phyloP scores from a whole-genome alignment of 768 basidiomycete genomes.

The Mycena amicta region DNA sequence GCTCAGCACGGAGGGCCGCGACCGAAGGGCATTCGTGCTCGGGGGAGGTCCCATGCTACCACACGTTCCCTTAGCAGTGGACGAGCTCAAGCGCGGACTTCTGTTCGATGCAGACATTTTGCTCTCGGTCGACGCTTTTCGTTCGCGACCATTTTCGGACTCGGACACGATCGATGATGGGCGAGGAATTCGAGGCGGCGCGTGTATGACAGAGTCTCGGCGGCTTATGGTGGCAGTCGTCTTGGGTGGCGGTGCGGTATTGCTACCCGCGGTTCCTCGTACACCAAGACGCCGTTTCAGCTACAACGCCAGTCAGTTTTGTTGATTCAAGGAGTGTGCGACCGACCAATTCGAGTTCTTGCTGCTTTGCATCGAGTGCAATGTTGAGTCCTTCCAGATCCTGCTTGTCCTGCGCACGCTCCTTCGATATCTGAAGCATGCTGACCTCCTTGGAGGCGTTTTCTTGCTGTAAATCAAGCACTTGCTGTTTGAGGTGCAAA shows the following conservation, averaged over 20 bases:
- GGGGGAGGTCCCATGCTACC: slow-evolving; percentile 56
- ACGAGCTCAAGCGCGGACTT: slow-evolving; percentile 37
- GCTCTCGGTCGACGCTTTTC: slow-evolving; percentile 28
- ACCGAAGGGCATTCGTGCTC: too few relatives aligned
- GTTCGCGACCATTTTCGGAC: slow-evolving; percentile 33
- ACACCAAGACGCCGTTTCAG: slow-evolving; percentile 67
- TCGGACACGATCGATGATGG: slow-evolving; percentile 62
- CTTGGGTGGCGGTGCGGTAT: slow-evolving; percentile 51
- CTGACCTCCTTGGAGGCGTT: slow-evolving; percentile 84
- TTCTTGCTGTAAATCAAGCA: slow-evolving; percentile 73
- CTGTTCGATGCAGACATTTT: slow-evolving; percentile 48
- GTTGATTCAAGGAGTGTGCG: slow-evolving; percentile 1
- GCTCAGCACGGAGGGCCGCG: slow-evolving; percentile 38
- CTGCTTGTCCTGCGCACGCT: slow-evolving; percentile 67
- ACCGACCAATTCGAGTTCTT: slow-evolving; percentile 86
- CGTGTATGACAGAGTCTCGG: slow-evolving; percentile 57
- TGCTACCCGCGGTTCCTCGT: slow-evolving; percentile 56
- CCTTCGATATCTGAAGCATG: slow-evolving; percentile 68
- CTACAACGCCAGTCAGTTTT: slow-evolving; percentile 33
- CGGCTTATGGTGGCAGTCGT: slow-evolving; percentile 46
- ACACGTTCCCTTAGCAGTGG: slow-evolving; percentile 28
- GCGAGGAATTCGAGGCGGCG: slow-evolving; percentile 55
- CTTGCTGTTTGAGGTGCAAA: slow-evolving; percentile 57
- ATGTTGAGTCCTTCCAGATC: slow-evolving; percentile 83
- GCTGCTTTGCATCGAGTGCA: slow-evolving; percentile 91